Conservation (phyloP, 768 basidiomycete species). For the Nidularia pulvinata region DNA sequence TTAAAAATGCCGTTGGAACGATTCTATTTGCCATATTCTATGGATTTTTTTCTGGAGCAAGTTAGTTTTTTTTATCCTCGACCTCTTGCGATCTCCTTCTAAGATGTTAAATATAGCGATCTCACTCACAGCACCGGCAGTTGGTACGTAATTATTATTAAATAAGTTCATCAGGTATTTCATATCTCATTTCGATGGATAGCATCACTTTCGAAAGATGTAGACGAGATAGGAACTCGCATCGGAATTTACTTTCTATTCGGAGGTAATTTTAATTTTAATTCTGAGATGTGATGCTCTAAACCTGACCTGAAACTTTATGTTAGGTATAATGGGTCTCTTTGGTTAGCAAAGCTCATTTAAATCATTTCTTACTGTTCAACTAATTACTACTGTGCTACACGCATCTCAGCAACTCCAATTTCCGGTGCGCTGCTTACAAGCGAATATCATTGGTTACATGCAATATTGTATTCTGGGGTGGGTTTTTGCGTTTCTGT, state of each 20-base stretch:
- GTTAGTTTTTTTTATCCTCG: constrained; percentile 11
- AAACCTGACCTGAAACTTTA: too few species aligned
- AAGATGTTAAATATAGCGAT: neutral
- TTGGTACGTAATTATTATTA: neutral
- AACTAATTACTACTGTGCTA: neutral
- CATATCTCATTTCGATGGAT: constrained; percentile 43
- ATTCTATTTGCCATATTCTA: constrained; percentile 38
- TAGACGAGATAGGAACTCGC: constrained; percentile 54
- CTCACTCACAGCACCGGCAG: neutral
- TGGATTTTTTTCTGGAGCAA: constrained; percentile 46
- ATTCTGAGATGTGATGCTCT: too few species aligned
- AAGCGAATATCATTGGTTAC: constrained; percentile 54
- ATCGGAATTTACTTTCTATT: constrained; percentile 50
- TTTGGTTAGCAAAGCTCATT: constrained; percentile 22
- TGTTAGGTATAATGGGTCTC: constrained; percentile 37
- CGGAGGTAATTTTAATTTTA: constrained; percentile 28
- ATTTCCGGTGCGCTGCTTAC: constrained; percentile 59
- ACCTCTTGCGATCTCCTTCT: neutral
- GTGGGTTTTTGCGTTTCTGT: neutral
- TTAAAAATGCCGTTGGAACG: constrained; percentile 27
- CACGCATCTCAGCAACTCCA: constrained; percentile 39
- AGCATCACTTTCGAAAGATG: constrained; percentile 35
- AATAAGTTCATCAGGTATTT: constrained; percentile 24
- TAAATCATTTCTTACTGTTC: neutral
- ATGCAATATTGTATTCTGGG: constrained; percentile 53